These are phyloP conservation scores for Antitrichia curtipendula DNA, from an alignment of 225 moss, liverwort and hornwort species.

Conservation along the genomic window DNA sequence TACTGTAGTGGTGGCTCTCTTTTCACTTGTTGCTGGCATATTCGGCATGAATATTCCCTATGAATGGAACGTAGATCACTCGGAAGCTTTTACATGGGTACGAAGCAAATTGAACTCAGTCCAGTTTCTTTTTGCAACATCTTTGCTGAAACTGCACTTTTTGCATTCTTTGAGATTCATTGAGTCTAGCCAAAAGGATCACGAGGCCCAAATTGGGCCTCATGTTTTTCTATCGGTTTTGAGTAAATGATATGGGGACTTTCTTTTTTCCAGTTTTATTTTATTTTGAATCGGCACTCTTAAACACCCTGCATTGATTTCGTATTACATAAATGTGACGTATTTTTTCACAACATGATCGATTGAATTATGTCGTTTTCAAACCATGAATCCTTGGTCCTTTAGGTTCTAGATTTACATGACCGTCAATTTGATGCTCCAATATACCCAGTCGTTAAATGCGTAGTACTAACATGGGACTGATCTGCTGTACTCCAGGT, in stretches of 20 bases:
- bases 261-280: background rate
- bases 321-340: background rate
- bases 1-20: slow-evolving; percentile 74
- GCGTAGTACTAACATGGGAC: background rate
- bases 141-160: background rate
- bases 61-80: slow-evolving; percentile 52
- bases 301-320: background rate
- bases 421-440: background rate
- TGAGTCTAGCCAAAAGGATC: background rate
- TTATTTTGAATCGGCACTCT: background rate
- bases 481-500: slow-evolving; percentile 43
- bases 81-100: slow-evolving; percentile 83
- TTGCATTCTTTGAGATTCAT: background rate
- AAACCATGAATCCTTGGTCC: background rate
- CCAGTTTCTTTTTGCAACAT: background rate
- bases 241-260: background rate
- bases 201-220: background rate
- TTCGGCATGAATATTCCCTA: slow-evolving; percentile 98
- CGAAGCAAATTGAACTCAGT: background rate
- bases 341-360: background rate
- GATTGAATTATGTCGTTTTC: background rate
- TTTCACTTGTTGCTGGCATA: slow-evolving; percentile 78
- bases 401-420: background rate
- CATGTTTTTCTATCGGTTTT: background rate
- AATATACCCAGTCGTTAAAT: background rate